A percentile compares a stretch with the other conserved stretches of the same genome.
Evolutionary conservation across 164 flowering plant species (phyloP).

Genomic region (Piper longum): DNA sequence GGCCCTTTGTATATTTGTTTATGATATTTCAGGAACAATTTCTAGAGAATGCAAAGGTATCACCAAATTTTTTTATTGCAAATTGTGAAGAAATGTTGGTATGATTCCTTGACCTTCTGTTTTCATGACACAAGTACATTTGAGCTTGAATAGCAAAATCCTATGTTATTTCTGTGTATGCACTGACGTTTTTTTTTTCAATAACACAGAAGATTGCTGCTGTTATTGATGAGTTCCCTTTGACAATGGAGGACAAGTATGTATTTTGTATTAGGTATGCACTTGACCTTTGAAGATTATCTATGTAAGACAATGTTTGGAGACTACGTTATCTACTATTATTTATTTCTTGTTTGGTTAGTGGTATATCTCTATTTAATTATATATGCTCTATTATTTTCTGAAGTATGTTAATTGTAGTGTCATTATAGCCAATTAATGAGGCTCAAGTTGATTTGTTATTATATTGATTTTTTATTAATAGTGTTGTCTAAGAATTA

Average conservation of each 20-base stretch:
- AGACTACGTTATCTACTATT: too few relatives aligned
- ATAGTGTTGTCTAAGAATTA: too few relatives aligned
- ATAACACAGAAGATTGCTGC: conserved; percentile 73
- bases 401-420: too few relatives aligned
- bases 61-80: conserved; percentile 64
- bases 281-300: not conserved
- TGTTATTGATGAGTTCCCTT: conserved; percentile 70
- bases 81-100: conserved; percentile 78
- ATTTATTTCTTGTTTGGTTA: too few relatives aligned
- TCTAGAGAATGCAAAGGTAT: conserved; percentile 63
- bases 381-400: too few relatives aligned
- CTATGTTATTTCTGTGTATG: not conserved
- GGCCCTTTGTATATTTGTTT: not conserved
- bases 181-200: conserved; percentile 1
- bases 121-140: not conserved
- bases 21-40: conserved; percentile 54
- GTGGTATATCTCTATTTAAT: too few relatives aligned
- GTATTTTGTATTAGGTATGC: conserved; percentile 76
- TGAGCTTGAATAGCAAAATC: not conserved
- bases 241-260: conserved; percentile 69
- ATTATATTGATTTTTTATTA: too few relatives aligned
- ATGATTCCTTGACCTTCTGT: conserved; percentile 13
- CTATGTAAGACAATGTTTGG: too few relatives aligned
- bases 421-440: too few relatives aligned
- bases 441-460: too few relatives aligned